Percentiles rank a stretch among this genome's conserved stretches.
These are phyloP conservation scores for Pichia rugopelliculosa DNA, from an alignment of 805 yeast species.

Conservation along the genomic window DNA sequence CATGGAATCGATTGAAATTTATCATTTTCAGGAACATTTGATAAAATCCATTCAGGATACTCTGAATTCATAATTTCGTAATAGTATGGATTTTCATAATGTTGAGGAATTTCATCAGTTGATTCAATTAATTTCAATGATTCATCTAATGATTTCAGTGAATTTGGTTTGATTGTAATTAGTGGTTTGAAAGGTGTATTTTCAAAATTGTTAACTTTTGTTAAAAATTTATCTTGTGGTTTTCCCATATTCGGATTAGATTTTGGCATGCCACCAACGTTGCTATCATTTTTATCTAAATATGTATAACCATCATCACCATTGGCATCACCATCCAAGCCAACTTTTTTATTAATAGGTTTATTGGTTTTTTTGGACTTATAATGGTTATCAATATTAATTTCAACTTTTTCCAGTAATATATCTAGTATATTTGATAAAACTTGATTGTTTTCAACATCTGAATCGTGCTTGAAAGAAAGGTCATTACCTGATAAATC, in stretches of 20 bases:
- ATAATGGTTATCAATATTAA: conserved; percentile 45
- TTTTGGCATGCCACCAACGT: conserved; percentile 2
- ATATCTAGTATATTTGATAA: conserved; percentile 59
- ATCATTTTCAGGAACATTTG: conserved; percentile 33
- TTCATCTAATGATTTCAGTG: conserved; percentile 49
- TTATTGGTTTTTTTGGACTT: conserved; percentile 16
- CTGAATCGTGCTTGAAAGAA: conserved; percentile 23
- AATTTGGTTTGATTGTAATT: conserved; percentile 64
- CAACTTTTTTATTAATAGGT: background rate
- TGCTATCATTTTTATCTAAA: conserved; percentile 46
- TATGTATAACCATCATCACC: conserved; percentile 33
- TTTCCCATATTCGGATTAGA: conserved; percentile 30
- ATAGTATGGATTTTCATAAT: conserved; percentile 75
- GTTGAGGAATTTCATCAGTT: conserved; percentile 42
- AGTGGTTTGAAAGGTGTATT: conserved; percentile 70
- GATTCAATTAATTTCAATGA: conserved; percentile 33
- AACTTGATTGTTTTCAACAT: conserved; percentile 49
- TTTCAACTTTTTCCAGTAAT: conserved; percentile 70
- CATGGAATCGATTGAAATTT: conserved; percentile 47
- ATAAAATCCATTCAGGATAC: conserved; percentile 55
- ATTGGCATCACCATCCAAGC: background rate
- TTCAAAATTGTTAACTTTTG: conserved; percentile 57
- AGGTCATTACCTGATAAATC: conserved; percentile 23
- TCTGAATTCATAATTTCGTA: conserved; percentile 62
- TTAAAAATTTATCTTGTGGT: conserved; percentile 61